phyloP scores from a whole-genome alignment of 495 filamentous ascomycete genomes.

The Achaetomiella virescens region DNA sequence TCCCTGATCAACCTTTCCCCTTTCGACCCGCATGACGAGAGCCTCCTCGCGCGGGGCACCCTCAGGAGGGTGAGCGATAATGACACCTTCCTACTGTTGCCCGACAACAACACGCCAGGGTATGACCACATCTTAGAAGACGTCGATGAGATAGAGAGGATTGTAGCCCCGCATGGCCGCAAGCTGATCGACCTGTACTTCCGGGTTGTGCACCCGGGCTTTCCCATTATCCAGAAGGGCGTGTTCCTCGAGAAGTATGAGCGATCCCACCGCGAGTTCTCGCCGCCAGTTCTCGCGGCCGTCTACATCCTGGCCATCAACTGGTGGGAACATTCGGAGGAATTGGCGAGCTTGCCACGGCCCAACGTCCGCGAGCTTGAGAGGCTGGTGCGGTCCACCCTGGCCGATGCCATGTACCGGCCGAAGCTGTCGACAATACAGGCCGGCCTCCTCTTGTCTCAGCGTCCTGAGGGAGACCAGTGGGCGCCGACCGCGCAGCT shows the following conservation, averaged over 20 bases:
- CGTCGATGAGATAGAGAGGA: constrained; percentile 70
- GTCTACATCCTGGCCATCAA: constrained; percentile 88
- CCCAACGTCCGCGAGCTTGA: constrained; percentile 74
- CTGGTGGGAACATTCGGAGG: constrained; percentile 74
- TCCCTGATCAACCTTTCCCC: constrained; percentile 64
- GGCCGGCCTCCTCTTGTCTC: constrained; percentile 80
- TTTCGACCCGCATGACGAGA: constrained; percentile 68
- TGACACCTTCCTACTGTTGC: constrained; percentile 78
- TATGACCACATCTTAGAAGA: constrained; percentile 57
- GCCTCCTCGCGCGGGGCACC: constrained; percentile 57
- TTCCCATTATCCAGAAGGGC: constrained; percentile 83
- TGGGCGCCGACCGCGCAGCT: constrained; percentile 83
- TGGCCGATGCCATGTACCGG: constrained; percentile 70
- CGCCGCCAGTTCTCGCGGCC: constrained; percentile 77
- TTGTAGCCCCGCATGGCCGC: constrained; percentile 76
- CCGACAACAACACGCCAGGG: constrained; percentile 56
- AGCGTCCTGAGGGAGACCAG: constrained; percentile 79
- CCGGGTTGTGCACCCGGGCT: constrained; percentile 77
- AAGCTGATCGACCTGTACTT: constrained; percentile 84
- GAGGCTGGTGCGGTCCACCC: constrained; percentile 62
- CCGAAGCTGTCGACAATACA: constrained; percentile 93
- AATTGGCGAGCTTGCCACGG: constrained; percentile 55
- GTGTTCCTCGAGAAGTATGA: constrained; percentile 81
- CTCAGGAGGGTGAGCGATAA: constrained; percentile 74
- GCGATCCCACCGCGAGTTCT: constrained; percentile 67